Conservation (phyloP, 2,329 filamentous ascomycete genomes). For the Achaetomium macrosporum region DNA sequence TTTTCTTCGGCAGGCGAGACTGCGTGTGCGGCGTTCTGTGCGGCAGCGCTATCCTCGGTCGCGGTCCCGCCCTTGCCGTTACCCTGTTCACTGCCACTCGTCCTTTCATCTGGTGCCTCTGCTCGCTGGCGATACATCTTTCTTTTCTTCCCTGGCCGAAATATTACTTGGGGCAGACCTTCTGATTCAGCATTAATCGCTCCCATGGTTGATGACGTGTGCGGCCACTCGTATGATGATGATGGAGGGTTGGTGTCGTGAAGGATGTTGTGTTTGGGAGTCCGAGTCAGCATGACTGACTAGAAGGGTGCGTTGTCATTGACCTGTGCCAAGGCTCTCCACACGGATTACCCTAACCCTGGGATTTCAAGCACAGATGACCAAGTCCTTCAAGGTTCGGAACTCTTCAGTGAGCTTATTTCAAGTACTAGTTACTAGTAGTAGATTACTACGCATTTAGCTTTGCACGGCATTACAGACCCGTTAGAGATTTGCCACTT, state of each 20-base stretch:
- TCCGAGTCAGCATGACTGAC: too few species aligned
- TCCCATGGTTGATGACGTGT: slow-evolving; percentile 12
- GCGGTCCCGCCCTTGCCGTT: slow-evolving; percentile 10
- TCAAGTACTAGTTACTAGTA: too few species aligned
- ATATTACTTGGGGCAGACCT: slow-evolving; percentile 39
- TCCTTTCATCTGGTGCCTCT: slow-evolving; percentile 25
- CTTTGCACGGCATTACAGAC: too few species aligned
- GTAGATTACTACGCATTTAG: too few species aligned
- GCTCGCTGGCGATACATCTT: slow-evolving; percentile 52
- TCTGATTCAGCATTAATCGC: slow-evolving; percentile 15
- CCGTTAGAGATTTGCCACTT: too few species aligned
- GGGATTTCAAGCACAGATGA: too few species aligned
- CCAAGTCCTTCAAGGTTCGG: too few species aligned
- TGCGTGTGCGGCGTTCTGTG: slow-evolving; percentile 9
- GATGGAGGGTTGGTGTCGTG: neutral
- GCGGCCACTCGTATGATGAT: neutral
- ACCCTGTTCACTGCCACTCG: neutral
- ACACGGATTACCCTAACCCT: too few species aligned
- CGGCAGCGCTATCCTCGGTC: slow-evolving; percentile 8
- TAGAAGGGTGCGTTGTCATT: too few species aligned
- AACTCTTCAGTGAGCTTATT: too few species aligned
- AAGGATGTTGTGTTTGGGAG: neutral
- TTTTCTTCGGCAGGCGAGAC: neutral
- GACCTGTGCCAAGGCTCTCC: too few species aligned
- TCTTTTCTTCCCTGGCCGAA: slow-evolving; percentile 54